Conservation (phyloP, 176 grass and related monocot genomes). For the Oryza longistaminata region DNA sequence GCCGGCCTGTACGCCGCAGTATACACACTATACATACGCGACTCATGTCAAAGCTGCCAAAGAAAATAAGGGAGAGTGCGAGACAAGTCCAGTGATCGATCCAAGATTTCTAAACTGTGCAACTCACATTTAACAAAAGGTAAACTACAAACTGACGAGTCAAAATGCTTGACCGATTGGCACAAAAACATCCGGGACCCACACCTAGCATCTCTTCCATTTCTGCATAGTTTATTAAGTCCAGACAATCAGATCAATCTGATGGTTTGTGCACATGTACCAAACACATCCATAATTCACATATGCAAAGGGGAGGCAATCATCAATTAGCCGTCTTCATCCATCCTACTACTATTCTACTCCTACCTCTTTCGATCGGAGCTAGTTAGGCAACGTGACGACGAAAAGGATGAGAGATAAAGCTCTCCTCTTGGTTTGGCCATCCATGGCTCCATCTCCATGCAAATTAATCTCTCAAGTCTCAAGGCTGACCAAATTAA, state of each 20-base stretch:
- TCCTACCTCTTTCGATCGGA: neutral
- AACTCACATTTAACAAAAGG: neutral
- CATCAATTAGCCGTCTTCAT: neutral
- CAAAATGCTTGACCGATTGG: neutral
- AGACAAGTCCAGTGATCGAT: too few species aligned
- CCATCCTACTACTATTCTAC: neutral
- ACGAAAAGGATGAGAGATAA: neutral
- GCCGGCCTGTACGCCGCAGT: too few species aligned
- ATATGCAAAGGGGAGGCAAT: neutral
- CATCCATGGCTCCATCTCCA: slow-evolving; percentile 7
- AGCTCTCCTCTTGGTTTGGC: neutral
- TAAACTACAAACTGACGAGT: neutral
- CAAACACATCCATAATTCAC: neutral
- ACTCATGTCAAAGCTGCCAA: neutral
- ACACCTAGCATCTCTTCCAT: neutral
- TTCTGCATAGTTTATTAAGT: neutral
- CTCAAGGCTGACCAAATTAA: neutral
- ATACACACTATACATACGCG: too few species aligned
- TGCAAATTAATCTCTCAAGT: neutral
- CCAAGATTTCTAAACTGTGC: neutral
- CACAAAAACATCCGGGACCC: neutral
- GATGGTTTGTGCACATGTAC: slow-evolving; percentile 1
- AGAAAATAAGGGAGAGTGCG: too few species aligned
- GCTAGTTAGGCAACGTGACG: neutral
- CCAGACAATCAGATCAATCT: neutral